These are phyloP conservation scores for Boletus sp. DNA, from an alignment of 1,284 basidiomycete species.

Conservation along the genomic window DNA sequence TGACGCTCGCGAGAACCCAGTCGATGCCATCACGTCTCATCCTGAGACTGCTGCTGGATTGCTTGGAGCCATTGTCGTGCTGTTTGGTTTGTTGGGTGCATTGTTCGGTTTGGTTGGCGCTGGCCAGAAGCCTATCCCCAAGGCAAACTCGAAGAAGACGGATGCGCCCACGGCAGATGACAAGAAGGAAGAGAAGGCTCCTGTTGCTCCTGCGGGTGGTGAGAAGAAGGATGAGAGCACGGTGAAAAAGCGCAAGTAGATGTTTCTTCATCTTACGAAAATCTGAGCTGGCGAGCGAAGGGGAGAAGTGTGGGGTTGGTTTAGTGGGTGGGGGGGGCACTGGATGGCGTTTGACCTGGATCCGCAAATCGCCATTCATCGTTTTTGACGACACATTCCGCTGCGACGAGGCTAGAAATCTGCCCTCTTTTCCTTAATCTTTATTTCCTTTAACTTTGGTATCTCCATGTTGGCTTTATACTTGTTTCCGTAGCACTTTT, in stretches of 20 bases:
- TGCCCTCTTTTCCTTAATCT: conserved; percentile 8
- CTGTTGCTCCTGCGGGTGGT: conserved; percentile 69
- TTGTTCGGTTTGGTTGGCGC: conserved; percentile 79
- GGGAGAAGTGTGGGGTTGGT: conserved; percentile 7
- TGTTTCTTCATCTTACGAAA: conserved; percentile 6
- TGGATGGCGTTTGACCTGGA: conserved; percentile 13
- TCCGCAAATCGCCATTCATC: conserved; percentile 3
- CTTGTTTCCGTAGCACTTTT: conserved; percentile 30
- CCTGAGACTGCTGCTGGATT: conserved; percentile 86
- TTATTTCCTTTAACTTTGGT: conserved; percentile 10
- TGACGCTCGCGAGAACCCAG: conserved; percentile 70
- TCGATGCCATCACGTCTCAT: conserved; percentile 76
- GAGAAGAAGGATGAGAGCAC: conserved; percentile 56
- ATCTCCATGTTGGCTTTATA: conserved; percentile 15
- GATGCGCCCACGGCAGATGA: conserved; percentile 65
- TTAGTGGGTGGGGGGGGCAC: conserved; percentile 18
- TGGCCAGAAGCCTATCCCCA: conserved; percentile 69
- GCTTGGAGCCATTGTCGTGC: conserved; percentile 69
- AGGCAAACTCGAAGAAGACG: conserved; percentile 73
- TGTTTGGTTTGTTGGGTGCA: conserved; percentile 83
- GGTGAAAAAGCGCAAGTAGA: conserved; percentile 41
- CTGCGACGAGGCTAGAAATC: conserved; percentile 12
- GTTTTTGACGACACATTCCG: conserved; percentile 14
- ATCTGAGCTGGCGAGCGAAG: conserved; percentile 8
- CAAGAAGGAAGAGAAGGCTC: conserved; percentile 64